Evolutionary conservation across 202 grass and related monocot genomes (phyloP).

Genomic region (Eragrostis tef): DNA sequence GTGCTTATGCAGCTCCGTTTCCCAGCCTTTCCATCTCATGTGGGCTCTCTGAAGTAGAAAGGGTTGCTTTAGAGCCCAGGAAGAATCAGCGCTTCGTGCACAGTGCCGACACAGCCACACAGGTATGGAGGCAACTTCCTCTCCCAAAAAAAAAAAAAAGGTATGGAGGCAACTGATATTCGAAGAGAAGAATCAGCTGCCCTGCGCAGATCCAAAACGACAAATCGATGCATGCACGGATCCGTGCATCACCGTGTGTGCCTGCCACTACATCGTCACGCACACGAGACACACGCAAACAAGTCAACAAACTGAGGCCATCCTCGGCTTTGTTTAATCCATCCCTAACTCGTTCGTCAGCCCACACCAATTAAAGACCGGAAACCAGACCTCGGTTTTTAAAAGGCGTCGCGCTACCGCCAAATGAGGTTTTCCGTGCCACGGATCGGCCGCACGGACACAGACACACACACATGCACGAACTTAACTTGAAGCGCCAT

Average conservation of each 20-base stretch:
- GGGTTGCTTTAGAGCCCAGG: not conserved
- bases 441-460: conserved; percentile 40
- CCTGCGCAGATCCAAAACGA: not conserved
- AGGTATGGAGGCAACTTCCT: no score
- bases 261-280: not conserved
- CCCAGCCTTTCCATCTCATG: no score
- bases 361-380: conserved; percentile 30
- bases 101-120: no score
- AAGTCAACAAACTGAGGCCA: conserved; percentile 41
- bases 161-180: no score
- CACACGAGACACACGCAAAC: not conserved
- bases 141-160: no score
- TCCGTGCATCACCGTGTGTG: not conserved
- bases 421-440: conserved; percentile 56
- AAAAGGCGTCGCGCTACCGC: conserved; percentile 20
- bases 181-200: no score
- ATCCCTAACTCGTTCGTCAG: conserved; percentile 38
- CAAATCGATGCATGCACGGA: not conserved
- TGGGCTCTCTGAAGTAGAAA: not conserved
- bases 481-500: conserved; percentile 4
- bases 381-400: conserved; percentile 1
- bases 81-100: no score
- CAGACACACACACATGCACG: conserved; percentile 12
- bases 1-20: no score
- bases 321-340: conserved; percentile 26